Evolutionary conservation across 192 early-diverging fungal genomes (phyloP).

Genomic region (Coemansia erecta): DNA sequence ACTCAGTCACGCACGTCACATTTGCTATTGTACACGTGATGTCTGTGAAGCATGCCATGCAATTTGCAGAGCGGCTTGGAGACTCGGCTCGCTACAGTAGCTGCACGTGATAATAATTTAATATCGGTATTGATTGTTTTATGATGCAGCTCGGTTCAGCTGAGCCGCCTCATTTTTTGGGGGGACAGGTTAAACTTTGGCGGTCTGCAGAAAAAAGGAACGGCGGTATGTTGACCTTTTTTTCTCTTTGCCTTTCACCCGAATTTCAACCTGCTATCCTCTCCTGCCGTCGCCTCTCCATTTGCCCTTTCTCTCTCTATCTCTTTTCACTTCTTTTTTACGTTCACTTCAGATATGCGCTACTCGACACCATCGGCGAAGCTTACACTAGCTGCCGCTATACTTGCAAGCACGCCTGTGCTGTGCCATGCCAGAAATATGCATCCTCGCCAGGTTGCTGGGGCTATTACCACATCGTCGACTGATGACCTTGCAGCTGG

Average conservation of each 20-base stretch:
- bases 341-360: background rate
- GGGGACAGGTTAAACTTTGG: too few relatives aligned
- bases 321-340: background rate
- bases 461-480: background rate
- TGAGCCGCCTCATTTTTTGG: too few relatives aligned
- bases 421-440: conserved; percentile 3
- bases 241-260: background rate
- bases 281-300: background rate
- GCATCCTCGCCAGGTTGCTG: background rate
- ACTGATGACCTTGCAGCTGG: background rate
- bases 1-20: too few relatives aligned
- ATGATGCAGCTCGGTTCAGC: too few relatives aligned
- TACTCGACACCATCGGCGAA: background rate
- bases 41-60: too few relatives aligned
- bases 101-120: too few relatives aligned
- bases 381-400: background rate
- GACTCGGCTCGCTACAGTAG: too few relatives aligned
- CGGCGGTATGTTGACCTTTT: background rate
- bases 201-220: too few relatives aligned
- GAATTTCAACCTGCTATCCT: too few relatives aligned
- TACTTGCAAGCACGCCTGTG: background rate
- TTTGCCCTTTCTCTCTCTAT: background rate
- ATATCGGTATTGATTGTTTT: too few relatives aligned
- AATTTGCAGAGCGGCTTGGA: too few relatives aligned
- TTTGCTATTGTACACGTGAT: too few relatives aligned